These are phyloP conservation scores for Fusarium sarcochroum DNA, from an alignment of 2,329 filamentous ascomycete genomes.

Conservation along the genomic window DNA sequence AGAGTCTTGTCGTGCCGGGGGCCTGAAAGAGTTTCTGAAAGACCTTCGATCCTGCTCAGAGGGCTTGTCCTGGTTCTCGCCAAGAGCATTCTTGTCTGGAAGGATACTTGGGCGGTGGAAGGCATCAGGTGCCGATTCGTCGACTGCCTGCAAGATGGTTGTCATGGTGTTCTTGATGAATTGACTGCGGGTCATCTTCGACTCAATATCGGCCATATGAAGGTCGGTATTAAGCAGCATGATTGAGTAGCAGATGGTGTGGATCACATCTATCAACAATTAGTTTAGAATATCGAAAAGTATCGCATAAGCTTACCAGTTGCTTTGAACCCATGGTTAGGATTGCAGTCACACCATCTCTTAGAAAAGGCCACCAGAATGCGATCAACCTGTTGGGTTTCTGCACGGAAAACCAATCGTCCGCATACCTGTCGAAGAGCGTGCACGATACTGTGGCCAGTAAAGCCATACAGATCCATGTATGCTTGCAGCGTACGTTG, in stretches of 20 bases:
- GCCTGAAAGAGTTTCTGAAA: slow-evolving; percentile 66
- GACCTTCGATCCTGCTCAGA: slow-evolving; percentile 57
- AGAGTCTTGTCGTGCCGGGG: slow-evolving; percentile 59
- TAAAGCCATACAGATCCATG: slow-evolving; percentile 93
- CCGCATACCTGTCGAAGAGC: slow-evolving; percentile 86
- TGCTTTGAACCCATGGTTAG: slow-evolving; percentile 92
- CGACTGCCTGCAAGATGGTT: slow-evolving; percentile 83
- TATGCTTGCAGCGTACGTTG: slow-evolving; percentile 79
- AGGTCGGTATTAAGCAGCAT: slow-evolving; percentile 96
- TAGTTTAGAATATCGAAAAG: slow-evolving; percentile 45
- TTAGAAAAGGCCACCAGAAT: slow-evolving; percentile 91
- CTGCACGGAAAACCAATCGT: slow-evolving; percentile 85
- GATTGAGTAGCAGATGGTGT: slow-evolving; percentile 97
- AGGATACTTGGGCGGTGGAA: slow-evolving; percentile 73
- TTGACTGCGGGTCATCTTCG: slow-evolving; percentile 94
- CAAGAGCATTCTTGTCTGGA: slow-evolving; percentile 57
- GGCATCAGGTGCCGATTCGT: slow-evolving; percentile 77
- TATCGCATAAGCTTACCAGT: slow-evolving; percentile 69
- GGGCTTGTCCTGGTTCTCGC: slow-evolving; percentile 53
- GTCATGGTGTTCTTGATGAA: slow-evolving; percentile 98
- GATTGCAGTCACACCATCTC: slow-evolving; percentile 94
- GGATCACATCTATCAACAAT: slow-evolving; percentile 81
- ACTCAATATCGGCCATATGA: slow-evolving; percentile 93
- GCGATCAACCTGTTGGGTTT: slow-evolving; percentile 96
- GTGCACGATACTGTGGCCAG: slow-evolving; percentile 82